A percentile compares a stretch with the other conserved stretches of the same genome.
Evolutionary conservation across 768 basidiomycete species (phyloP).

Genomic region (Suillus weaverae): DNA sequence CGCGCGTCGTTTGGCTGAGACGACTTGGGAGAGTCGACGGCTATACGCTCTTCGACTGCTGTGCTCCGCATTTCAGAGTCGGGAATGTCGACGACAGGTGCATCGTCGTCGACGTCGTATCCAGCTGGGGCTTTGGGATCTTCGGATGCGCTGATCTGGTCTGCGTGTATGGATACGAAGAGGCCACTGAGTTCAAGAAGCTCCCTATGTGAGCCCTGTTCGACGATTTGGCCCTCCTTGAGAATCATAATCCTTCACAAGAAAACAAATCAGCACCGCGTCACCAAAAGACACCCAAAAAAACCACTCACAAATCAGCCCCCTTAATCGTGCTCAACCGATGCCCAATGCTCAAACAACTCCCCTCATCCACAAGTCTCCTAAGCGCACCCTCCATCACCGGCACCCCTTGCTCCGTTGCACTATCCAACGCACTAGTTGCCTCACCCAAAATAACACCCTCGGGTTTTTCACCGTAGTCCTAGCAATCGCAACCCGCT

Average conservation of each 20-base stretch:
- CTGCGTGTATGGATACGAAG: too few relatives aligned
- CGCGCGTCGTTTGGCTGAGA: too few relatives aligned
- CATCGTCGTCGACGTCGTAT: too few relatives aligned
- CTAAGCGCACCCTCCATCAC: conserved; percentile 50
- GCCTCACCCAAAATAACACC: conserved; percentile 77
- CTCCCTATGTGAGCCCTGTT: conserved; percentile 79
- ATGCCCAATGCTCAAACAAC: conserved; percentile 29
- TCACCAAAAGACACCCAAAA: background rate
- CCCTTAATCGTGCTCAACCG: conserved; percentile 47
- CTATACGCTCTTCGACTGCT: too few relatives aligned
- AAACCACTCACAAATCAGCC: conserved; percentile 56
- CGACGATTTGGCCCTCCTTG: conserved; percentile 85
- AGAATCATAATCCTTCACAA: conserved; percentile 78
- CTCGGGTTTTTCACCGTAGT: conserved; percentile 86
- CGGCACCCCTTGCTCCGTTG: conserved; percentile 88
- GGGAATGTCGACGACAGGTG: too few relatives aligned
- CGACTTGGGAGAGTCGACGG: too few relatives aligned
- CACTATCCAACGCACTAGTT: conserved; percentile 84
- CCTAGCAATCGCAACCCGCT: conserved; percentile 83
- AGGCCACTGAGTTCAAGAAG: too few relatives aligned
- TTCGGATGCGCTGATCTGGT: too few relatives aligned
- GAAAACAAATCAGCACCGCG: background rate
- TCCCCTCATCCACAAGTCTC: conserved; percentile 13
- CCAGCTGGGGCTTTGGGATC: too few relatives aligned
- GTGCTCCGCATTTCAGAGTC: too few relatives aligned